phyloP scores from a whole-genome alignment of 1,284 basidiomycete species.

The Moesziomyces antarcticus region DNA sequence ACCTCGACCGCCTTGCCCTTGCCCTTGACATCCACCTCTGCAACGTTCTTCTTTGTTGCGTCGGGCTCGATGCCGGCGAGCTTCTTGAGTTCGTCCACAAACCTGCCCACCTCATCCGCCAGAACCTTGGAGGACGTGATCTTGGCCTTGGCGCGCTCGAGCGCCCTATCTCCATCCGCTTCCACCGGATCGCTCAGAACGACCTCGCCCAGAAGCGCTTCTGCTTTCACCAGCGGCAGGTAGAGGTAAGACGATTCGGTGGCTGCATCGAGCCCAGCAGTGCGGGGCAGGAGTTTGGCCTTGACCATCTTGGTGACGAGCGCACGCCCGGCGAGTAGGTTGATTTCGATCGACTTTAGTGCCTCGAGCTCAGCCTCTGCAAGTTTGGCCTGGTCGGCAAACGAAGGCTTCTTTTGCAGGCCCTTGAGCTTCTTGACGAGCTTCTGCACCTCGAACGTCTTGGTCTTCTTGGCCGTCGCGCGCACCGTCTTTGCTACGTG shows the following conservation, averaged over 20 bases:
- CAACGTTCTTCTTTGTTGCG: constrained; percentile 2
- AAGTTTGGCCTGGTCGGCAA: constrained; percentile 55
- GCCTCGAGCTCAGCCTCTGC: constrained; percentile 76
- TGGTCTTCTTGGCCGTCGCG: constrained; percentile 82
- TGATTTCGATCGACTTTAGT: constrained; percentile 73
- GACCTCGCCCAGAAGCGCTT: constrained; percentile 59
- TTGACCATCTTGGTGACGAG: constrained; percentile 59
- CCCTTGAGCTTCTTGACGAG: constrained; percentile 83
- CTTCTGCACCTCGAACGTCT: constrained; percentile 83
- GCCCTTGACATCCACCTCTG: constrained; percentile 16
- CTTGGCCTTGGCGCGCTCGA: constrained; percentile 77
- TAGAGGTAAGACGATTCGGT: constrained; percentile 11
- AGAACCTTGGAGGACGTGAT: constrained; percentile 81
- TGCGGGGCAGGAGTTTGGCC: constrained; percentile 44
- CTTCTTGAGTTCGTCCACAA: constrained; percentile 70
- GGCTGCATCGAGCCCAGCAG: constrained; percentile 2
- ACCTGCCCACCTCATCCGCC: constrained; percentile 74
- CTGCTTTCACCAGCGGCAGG: constrained; percentile 33
- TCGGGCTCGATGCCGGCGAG: constrained; percentile 28
- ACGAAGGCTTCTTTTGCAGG: constrained; percentile 68
- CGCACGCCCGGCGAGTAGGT: constrained; percentile 39
- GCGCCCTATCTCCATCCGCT: constrained; percentile 60
- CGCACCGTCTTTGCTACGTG: constrained; percentile 76
- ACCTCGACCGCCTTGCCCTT: constrained; percentile 29
- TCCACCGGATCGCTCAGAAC: constrained; percentile 23